These are phyloP conservation scores for Ichthyophthirius multifiliis DNA, from an alignment of 169 alveolate species.

Conservation along the genomic window DNA sequence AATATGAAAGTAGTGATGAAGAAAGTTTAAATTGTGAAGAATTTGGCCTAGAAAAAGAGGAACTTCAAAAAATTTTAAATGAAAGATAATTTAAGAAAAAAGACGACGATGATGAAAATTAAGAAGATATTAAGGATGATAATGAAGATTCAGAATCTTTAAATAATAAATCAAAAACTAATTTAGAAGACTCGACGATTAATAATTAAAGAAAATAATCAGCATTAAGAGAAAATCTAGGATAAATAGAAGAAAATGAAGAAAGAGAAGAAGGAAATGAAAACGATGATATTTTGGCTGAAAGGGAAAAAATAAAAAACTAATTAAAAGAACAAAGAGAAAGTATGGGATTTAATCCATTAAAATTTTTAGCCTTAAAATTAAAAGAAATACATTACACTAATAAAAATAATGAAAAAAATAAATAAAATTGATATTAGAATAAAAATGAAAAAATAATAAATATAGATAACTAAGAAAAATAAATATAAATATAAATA, in stretches of 20 bases:
- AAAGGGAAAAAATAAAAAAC: constrained; percentile 22
- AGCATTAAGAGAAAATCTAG: background rate
- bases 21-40: constrained; percentile 36
- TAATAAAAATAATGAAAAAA: background rate
- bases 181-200: background rate
- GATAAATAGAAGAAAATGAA: constrained; percentile 14
- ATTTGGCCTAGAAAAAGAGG: constrained; percentile 32
- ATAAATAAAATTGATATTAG: background rate
- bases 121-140: background rate
- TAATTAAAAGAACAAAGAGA: constrained; percentile 31
- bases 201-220: background rate
- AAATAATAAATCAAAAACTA: background rate
- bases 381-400: constrained; percentile 9
- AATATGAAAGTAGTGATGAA: constrained; percentile 39
- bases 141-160: background rate
- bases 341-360: constrained; percentile 29
- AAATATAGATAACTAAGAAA: too few relatives aligned
- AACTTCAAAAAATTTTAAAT: constrained; percentile 19
- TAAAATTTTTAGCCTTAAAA: constrained; percentile 22
- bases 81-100: background rate
- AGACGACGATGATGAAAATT: constrained; percentile 6
- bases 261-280: constrained; percentile 27
- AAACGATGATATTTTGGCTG: constrained; percentile 23
- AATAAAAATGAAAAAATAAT: too few relatives aligned
- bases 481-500: too few relatives aligned